Percentiles rank a stretch among this genome's conserved stretches.
Evolutionary conservation across 2,329 filamentous ascomycete genomes (phyloP).

Genomic region (Westerdykella aurantiaca): DNA sequence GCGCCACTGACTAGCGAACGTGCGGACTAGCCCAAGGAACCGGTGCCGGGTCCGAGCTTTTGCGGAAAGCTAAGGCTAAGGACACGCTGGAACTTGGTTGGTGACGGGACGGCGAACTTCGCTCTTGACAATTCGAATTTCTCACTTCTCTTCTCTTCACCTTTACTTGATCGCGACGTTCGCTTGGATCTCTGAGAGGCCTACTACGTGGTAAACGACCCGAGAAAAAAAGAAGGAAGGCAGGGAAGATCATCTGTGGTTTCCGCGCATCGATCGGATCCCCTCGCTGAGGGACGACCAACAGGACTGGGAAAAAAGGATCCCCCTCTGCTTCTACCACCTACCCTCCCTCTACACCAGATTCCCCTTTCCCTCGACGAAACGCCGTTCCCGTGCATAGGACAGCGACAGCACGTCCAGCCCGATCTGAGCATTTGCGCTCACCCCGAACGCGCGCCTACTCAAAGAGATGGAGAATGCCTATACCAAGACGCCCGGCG

Average conservation of each 20-base stretch:
- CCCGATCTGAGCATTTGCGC: constrained; percentile 4
- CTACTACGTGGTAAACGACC: too few relatives aligned
- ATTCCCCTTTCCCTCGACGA: too few relatives aligned
- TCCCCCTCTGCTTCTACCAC: not conserved
- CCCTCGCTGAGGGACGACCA: not conserved
- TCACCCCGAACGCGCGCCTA: constrained; percentile 1
- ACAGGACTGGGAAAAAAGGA: not conserved
- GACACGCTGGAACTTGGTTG: constrained; percentile 1
- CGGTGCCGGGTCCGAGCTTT: not conserved
- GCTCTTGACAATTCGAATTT: too few relatives aligned
- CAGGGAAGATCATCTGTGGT: too few relatives aligned
- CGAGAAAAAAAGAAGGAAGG: too few relatives aligned
- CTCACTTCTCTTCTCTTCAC: not conserved
- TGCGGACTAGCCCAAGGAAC: not conserved
- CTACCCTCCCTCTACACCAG: too few relatives aligned
- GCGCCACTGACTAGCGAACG: not conserved
- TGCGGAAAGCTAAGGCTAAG: not conserved
- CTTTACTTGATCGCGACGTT: not conserved
- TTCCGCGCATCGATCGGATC: not conserved
- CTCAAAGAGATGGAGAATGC: constrained; percentile 46
- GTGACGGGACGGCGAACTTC: too few relatives aligned
- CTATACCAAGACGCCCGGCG: constrained; percentile 44
- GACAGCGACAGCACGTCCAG: too few relatives aligned
- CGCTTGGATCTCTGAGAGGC: too few relatives aligned
- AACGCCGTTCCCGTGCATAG: too few relatives aligned